phyloP scores from a whole-genome alignment of 2,329 filamentous ascomycete species.

The Diaporthe sp. region DNA sequence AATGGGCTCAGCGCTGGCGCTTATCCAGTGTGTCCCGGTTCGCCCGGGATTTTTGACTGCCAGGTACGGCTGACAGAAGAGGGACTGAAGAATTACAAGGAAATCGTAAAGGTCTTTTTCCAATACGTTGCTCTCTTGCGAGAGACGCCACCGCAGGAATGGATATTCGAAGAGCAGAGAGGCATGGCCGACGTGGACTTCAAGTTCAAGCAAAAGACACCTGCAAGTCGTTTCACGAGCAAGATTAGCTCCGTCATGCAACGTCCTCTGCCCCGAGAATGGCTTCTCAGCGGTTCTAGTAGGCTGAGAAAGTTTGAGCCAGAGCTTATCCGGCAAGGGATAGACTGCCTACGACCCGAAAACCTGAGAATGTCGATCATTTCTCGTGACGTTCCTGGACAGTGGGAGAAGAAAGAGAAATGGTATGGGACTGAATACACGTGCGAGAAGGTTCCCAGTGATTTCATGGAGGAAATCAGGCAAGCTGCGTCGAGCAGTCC shows the following conservation, averaged over 20 bases:
- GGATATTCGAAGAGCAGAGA: constrained; percentile 95
- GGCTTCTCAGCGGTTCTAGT: constrained; percentile 85
- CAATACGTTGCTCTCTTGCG: constrained; percentile 91
- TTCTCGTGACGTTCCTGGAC: constrained; percentile 85
- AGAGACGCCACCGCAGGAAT: constrained; percentile 85
- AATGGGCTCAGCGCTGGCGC: constrained; percentile 85
- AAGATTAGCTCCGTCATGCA: constrained; percentile 91
- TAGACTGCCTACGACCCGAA: constrained; percentile 84
- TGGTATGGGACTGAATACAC: constrained; percentile 99
- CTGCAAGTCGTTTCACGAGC: constrained; percentile 90
- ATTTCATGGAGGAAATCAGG: constrained; percentile 80
- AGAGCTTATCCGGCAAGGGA: constrained; percentile 78
- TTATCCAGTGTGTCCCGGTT: constrained; percentile 82
- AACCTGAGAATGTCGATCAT: constrained; percentile 90
- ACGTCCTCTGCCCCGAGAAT: constrained; percentile 86
- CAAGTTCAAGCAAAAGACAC: constrained; percentile 93
- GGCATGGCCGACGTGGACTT: constrained; percentile 94
- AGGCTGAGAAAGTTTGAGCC: constrained; percentile 86
- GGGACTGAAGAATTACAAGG: constrained; percentile 83
- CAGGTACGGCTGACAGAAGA: constrained; percentile 87
- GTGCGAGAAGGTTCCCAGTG: constrained; percentile 81
- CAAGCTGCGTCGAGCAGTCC: constrained; percentile 71
- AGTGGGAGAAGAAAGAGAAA: constrained; percentile 90
- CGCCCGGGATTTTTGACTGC: constrained; percentile 82
- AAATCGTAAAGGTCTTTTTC: constrained; percentile 87